Evolutionary conservation across 805 yeast genomes (phyloP), one percentile per base, ranked within the genome.

Genomic region (Pichia cephalocereana): DNA sequence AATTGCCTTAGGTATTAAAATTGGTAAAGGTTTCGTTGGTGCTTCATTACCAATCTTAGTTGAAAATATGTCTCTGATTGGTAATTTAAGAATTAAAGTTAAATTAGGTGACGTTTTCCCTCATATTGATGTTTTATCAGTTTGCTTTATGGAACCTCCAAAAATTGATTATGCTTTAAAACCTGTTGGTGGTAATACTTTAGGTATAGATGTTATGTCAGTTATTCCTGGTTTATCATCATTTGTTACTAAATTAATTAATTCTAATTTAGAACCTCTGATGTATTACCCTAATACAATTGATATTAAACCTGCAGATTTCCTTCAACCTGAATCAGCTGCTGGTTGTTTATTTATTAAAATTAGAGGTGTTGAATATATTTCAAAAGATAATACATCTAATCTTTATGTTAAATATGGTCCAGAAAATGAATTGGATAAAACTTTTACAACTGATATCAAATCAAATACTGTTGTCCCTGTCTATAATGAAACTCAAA

Each of bases 141-240:
- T 85, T 48, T 83, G 81, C 53, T 77, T 86, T 57, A 69, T 86
- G 58, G 91, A 85, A 62, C 83, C 91, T 18, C 93, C 93, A 38
- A 71, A 75, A 31, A 83, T 86, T 59, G 90, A 83, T 60, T 86
- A 84, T 62, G 83, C 80, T 19, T 75, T 86, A 70, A 86, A 86
- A 62, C 95, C 95, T 10, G 83, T 86, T 46, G 93, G 93, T 63
- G 93, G 95, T 68, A 91, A 86, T 62, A 82, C 90, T n/a, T 74
- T 86, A 51, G 95, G 95, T 52, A 60, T 86, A 41, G 95, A 86
- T 67, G 77, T 86, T 56, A 86, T 86, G 95, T 80, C 90, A 3
- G 73, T 85, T 56, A 75, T 86, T 54, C 95, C 95, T 5, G 93
- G 93, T 52, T 76, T 86, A 60, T 75, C 86, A 26, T 70, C 80